Evolutionary conservation across 148 eudicot genomes (phyloP).

Genomic region (Cornus controversa): DNA sequence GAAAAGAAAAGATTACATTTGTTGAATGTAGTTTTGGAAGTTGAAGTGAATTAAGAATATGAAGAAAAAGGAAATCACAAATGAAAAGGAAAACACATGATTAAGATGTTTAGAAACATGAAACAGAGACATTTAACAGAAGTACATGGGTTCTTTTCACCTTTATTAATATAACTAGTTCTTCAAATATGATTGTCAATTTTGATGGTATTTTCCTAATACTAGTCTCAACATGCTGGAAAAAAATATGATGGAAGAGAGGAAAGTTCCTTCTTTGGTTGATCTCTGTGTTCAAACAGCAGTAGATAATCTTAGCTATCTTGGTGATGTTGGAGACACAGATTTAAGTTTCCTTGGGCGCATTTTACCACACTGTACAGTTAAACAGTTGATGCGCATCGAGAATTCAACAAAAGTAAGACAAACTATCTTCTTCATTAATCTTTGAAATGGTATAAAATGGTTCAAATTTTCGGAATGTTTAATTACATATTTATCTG

Average conservation of each 20-base stretch:
- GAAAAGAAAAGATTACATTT: too few species aligned
- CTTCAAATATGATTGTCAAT: background rate
- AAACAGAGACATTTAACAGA: background rate
- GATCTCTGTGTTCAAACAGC: conserved; percentile 81
- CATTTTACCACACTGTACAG: conserved; percentile 80
- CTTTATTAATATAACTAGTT: background rate
- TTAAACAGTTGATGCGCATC: conserved; percentile 74
- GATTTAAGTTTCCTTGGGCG: conserved; percentile 72
- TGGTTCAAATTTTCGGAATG: background rate
- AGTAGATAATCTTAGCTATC: conserved; percentile 75
- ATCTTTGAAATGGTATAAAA: background rate
- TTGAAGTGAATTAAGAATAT: too few species aligned
- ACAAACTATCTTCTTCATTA: background rate
- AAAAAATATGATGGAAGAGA: conserved; percentile 7
- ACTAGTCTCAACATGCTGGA: background rate
- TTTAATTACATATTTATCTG: conserved; percentile 9
- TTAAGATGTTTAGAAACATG: too few species aligned
- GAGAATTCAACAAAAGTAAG: conserved; percentile 79
- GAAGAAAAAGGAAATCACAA: background rate
- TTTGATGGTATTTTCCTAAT: conserved; percentile 1
- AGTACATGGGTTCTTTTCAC: background rate
- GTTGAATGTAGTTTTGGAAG: too few species aligned
- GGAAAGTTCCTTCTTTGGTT: conserved; percentile 62
- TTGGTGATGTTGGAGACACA: conserved; percentile 81
- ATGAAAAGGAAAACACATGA: too few species aligned